Base-by-base conservation (phyloP, 2,329 filamentous ascomycete species). In the Coleophoma crateriformis region DNA sequence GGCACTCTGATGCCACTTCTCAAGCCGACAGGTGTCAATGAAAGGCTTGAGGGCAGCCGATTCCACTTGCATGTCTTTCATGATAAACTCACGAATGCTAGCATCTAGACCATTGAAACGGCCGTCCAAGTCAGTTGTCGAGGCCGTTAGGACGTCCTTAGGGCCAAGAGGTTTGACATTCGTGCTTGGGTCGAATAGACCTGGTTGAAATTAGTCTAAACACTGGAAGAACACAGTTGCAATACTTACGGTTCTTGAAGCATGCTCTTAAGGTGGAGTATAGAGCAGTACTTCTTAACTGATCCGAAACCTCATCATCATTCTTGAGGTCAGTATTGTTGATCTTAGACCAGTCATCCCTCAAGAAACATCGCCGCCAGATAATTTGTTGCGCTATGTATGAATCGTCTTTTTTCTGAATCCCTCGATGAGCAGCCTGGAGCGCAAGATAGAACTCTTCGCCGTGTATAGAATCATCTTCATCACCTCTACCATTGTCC, bases 321-420 rank as follows among this genome's bases (percentile, higher is more conserved):
- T 82, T 81, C 63, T 88, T 86, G 51, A 85, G 75, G 44, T 85
- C 81, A 1, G 87, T 92, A 57, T 88, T 82, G 62, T 94, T 92
- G 63, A 95, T 79, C 51, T 73, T 75, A 22, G 78, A 73, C 94
- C 94, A 99, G 63, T 96, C 82, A 65, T 96, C 91, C 45, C 84
- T 82, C 57, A 92, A 78, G 61, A 87, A 87, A 53, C 90, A 85
- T 48, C 94, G 82, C 63, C 94, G 86, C 94, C 94, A 99, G 54
- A 97, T 88, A n/a, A 82, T 67, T 52, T 72, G 74, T 46, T 80
- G 69, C 34, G 77, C 64, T 33, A 74, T 70, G 22, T 84, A 76
- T 54, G 77, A 76, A 42, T 79, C 75, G n/a, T 79, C 76, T 15
- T 73, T 82, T 56, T 71, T 73, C 59, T 67, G 74, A 59, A 75